Base-by-base conservation (phyloP, 1,284 basidiomycete species). In the Exobasidium cylindrosporum region DNA sequence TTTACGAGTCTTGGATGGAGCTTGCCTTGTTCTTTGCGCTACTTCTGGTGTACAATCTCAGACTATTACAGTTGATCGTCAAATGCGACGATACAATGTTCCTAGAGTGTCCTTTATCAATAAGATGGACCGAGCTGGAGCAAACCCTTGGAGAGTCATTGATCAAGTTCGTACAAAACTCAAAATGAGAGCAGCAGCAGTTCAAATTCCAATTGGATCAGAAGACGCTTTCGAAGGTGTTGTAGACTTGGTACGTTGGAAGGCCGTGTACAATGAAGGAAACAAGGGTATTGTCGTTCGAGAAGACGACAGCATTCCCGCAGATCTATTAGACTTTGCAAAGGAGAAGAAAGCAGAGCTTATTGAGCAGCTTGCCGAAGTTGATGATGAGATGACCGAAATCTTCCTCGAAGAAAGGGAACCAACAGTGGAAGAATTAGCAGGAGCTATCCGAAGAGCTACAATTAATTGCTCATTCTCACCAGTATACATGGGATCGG, bases 71-170 rank as follows among this genome's bases (percentile, higher is more conserved):
- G 96, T 99, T 56, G 96, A 98, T 82, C 85, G 96, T 68, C 96
- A 98, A 84, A 98, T 98, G 96, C 86, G 91, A 70, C 87, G 96
- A 46, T 98, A 98, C 70, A 68, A 80, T 88, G 92, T 99, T 64
- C 96, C 96, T 61, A 86, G 96, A 58, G 85, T 98, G 64, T 95
- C 92, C 0, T 99, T 98, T 80, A 89, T 99, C 80, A 99, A 98
- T 84, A 98, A 99, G 83, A 98, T 99, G 96, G 96, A 99, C 79
- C 86, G 93, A 70, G 92, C 94, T 62, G 96, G 96, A 59, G 91
- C 95, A 31, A 97, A 97, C 82, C 96, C 96, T 3, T 95, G 91
- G 89, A 86, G 93, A 61, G 93, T 98, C 57, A 88, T 98, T 54
- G 85, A 87, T 61, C 96, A 98, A 81, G 91, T 99, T 67, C 86